These are phyloP conservation scores for Coprinopsis cinerea DNA, from an alignment of 768 basidiomycete genomes.

Conservation along the genomic window DNA sequence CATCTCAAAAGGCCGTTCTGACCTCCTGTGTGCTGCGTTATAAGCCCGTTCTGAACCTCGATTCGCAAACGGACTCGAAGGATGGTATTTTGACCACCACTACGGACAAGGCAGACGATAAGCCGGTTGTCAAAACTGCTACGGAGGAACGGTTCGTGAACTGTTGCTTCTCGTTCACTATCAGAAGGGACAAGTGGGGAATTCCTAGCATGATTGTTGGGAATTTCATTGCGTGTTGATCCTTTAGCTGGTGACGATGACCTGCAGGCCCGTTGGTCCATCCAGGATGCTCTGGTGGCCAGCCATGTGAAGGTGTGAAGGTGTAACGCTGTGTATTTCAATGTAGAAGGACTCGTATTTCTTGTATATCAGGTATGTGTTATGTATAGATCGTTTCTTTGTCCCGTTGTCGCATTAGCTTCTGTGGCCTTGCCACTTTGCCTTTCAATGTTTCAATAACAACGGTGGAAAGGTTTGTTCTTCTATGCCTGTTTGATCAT, in stretches of 20 bases:
- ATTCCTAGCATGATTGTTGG: conserved; percentile 90
- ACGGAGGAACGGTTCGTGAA: conserved; percentile 74
- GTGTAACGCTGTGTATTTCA: no score
- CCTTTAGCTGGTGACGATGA: background rate
- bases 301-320: no score
- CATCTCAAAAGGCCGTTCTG: conserved; percentile 87
- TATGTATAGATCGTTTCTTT: no score
- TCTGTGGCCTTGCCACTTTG: no score
- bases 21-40: conserved; percentile 86
- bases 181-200: conserved; percentile 77
- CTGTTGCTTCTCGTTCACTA: conserved; percentile 90
- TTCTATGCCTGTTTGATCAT: no score
- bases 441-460: no score
- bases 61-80: conserved; percentile 14
- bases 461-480: no score
- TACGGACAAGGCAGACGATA: conserved; percentile 23
- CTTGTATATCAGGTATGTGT: no score
- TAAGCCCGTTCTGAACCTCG: conserved; percentile 54
- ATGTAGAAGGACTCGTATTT: no score
- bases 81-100: conserved; percentile 14
- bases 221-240: conserved; percentile 71
- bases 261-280: background rate
- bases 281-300: no score
- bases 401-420: no score
- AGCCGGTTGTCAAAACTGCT: conserved; percentile 20